Conservation (phyloP, 495 filamentous ascomycete genomes). For the Neurospora cerealis region DNA sequence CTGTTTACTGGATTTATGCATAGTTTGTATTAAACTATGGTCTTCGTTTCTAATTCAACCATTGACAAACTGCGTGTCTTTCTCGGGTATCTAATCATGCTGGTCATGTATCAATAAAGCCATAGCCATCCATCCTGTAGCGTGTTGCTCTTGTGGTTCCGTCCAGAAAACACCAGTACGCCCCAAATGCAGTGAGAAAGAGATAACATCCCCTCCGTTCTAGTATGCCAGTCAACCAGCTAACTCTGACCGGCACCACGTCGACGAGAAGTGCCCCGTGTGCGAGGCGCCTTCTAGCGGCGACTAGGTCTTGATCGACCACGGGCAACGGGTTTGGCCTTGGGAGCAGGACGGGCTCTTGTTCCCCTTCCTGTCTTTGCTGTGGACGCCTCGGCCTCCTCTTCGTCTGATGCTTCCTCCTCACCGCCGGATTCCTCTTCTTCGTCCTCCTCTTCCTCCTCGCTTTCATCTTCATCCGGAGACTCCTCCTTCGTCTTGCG, state of each 20-base stretch:
- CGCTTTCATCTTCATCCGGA: constrained; percentile 57
- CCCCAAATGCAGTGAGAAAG: neutral
- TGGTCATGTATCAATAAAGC: neutral
- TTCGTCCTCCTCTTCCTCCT: constrained; percentile 47
- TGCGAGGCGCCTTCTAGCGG: neutral
- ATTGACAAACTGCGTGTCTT: neutral
- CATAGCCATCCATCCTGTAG: neutral
- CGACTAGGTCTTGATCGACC: neutral
- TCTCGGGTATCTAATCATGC: neutral
- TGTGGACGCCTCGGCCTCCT: constrained; percentile 18
- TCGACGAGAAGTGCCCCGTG: neutral
- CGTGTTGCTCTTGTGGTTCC: neutral
- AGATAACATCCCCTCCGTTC: neutral
- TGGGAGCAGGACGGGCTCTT: constrained; percentile 11
- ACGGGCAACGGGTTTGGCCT: neutral
- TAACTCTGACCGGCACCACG: neutral
- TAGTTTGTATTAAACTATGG: neutral
- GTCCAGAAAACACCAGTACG: neutral
- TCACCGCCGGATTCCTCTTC: constrained; percentile 29
- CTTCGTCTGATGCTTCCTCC: constrained; percentile 21
- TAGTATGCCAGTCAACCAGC: neutral
- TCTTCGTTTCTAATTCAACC: neutral
- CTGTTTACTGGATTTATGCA: neutral
- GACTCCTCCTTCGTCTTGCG: constrained; percentile 36
- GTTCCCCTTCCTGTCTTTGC: constrained; percentile 14